Evolutionary conservation across 352 stramenopile species (phyloP), one percentile per base, ranked within the genome.

Genomic region (Pythium plurisporium): DNA sequence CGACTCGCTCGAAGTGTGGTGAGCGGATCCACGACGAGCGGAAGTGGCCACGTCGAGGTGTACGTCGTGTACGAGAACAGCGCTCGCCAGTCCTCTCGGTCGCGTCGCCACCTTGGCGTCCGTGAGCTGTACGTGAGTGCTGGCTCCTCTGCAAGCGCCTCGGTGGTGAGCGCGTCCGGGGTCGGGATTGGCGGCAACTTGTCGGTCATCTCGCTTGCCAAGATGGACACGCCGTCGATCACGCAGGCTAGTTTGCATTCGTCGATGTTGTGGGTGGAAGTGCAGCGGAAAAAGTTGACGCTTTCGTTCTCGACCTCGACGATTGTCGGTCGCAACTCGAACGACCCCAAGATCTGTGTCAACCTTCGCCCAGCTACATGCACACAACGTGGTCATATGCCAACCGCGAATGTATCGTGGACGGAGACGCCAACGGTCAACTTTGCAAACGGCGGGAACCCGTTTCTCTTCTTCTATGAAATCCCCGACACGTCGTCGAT

Each of bases 241-340:
- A 50, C 66, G 43, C 49, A 53, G 22, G 79, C 76, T 2, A 62
- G 68, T 0, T 55, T 91, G 31, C 71, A 91, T 55, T 87, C 82
- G 14, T 93, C 82, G 26, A 61, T 93, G 26, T 20, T 93, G 4
- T 93, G 82, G 82, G 69, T 93, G 25, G 79, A 91, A 53, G 59
- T 61, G 6, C 72, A 91, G 54, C 78, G 74, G 5, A 67, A 77
- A 19, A 72, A 82, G 22, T 61, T 84, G 25, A 84, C 83, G 48
- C n/a, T 93, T 19, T 93, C 82, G 11, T 90, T 93, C 51, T 76
- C 79, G 22, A 90, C 81, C 9, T 85, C 82, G 4, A 86, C 80
- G 3, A 82, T 91, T 43, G 73, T 93, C 37, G 74, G 79, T 22
- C 66, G 67, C 22, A 71, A 76, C 27, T 88, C 77, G 15, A 62